Evolutionary conservation across 306 rosid genomes (phyloP).

Genomic region (Malus sieversii): DNA sequence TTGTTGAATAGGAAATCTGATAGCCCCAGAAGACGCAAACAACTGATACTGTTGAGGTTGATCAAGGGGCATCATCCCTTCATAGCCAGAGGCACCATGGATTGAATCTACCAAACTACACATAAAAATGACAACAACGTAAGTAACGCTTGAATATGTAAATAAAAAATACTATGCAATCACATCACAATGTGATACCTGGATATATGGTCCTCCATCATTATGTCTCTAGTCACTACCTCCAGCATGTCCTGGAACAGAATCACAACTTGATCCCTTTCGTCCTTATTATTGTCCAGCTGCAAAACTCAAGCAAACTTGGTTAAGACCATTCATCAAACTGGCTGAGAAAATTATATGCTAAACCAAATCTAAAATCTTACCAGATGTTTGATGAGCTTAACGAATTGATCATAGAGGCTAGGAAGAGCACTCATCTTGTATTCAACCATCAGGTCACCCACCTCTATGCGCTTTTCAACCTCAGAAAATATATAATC

Average conservation of each 20-base stretch:
- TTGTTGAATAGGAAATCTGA: conserved; percentile 70
- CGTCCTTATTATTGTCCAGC: conserved; percentile 60
- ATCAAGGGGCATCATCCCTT: conserved; percentile 63
- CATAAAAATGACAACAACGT: conserved; percentile 12
- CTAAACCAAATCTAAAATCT: conserved; percentile 1
- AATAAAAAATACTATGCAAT: background rate
- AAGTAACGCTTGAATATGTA: background rate
- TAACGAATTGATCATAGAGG: conserved; percentile 67
- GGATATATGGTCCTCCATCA: conserved; percentile 73
- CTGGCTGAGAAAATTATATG: background rate
- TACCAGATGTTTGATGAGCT: conserved; percentile 69
- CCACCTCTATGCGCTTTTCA: conserved; percentile 40
- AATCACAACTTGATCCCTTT: conserved; percentile 78
- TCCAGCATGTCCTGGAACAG: conserved; percentile 98
- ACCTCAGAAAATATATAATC: conserved; percentile 59
- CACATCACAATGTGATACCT: conserved; percentile 42
- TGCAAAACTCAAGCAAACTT: conserved; percentile 28
- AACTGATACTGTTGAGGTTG: conserved; percentile 65
- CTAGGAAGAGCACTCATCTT: conserved; percentile 87
- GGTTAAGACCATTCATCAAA: conserved; percentile 20
- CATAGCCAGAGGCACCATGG: conserved; percentile 63
- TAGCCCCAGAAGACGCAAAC: conserved; percentile 94
- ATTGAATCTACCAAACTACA: conserved; percentile 66
- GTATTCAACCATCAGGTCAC: conserved; percentile 40
- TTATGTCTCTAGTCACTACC: conserved; percentile 84